Percentiles rank a stretch among this genome's conserved stretches.
phyloP scores from a whole-genome alignment of 306 rosid genomes.

The Hippophae gyantsensis region DNA sequence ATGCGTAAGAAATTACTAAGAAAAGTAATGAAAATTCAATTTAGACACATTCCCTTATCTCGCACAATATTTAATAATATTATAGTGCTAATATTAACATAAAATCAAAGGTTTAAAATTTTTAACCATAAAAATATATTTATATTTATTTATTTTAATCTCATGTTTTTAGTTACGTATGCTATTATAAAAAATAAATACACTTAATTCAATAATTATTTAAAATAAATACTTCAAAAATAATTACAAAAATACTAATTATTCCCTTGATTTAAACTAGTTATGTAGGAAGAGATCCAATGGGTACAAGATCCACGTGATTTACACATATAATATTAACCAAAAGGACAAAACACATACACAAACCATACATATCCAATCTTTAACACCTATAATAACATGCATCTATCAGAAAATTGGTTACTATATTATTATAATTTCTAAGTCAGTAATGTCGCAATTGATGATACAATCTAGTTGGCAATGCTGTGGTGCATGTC shows the following conservation, averaged over 20 bases:
- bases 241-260: no score
- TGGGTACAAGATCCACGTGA: slow-evolving; percentile 62
- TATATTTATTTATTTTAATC: not conserved
- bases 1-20: no score
- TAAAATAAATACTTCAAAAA: no score
- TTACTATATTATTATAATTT: not conserved
- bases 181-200: no score
- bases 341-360: slow-evolving; percentile 24
- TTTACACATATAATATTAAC: slow-evolving; percentile 27
- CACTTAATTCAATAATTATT: no score
- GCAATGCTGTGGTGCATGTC: no score
- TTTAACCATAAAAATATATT: slow-evolving; percentile 13
- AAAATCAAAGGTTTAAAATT: not conserved
- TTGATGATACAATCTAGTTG: no score
- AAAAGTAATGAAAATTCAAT: no score
- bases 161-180: no score
- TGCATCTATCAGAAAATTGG: not conserved
- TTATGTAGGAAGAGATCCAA: slow-evolving; percentile 30
- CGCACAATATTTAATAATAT: slow-evolving; percentile 7
- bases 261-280: slow-evolving; percentile 27
- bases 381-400: slow-evolving; percentile 16
- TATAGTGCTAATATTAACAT: not conserved
- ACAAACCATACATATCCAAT: slow-evolving; percentile 29
- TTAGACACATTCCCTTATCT: not conserved
- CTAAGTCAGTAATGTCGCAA: no score